Percentiles rank a stretch among this genome's conserved stretches.
Evolutionary conservation across 257 asterid species (phyloP).

Genomic region (Verbena officinalis): DNA sequence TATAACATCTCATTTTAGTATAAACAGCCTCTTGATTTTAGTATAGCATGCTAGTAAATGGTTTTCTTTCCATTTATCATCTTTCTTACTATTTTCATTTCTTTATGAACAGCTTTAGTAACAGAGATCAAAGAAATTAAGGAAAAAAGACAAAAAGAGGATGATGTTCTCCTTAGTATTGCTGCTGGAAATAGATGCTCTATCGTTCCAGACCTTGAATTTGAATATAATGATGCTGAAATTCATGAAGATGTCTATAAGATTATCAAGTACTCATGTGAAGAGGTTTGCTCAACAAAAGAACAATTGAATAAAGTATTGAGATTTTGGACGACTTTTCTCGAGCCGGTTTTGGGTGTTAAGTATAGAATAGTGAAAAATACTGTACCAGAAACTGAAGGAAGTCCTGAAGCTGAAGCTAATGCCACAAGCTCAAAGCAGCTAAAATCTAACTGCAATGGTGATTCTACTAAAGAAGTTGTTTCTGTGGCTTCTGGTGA

Average conservation of each 20-base stretch:
- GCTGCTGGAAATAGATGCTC: slow-evolving; percentile 77
- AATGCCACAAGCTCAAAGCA: slow-evolving; percentile 44
- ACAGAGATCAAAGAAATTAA: slow-evolving; percentile 86
- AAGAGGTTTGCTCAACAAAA: slow-evolving; percentile 85
- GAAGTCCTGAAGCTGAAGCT: slow-evolving; percentile 55
- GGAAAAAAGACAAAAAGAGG: slow-evolving; percentile 83
- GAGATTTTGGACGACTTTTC: slow-evolving; percentile 78
- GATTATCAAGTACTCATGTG: slow-evolving; percentile 76
- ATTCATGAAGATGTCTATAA: slow-evolving; percentile 79
- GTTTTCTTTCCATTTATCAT: neutral
- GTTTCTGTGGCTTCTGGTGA: slow-evolving; percentile 44
- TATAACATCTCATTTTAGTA: no score
- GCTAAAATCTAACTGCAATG: slow-evolving; percentile 52
- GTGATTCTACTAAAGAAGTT: slow-evolving; percentile 60
- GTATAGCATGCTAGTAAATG: neutral
- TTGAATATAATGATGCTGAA: slow-evolving; percentile 70
- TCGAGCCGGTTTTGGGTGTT: slow-evolving; percentile 80
- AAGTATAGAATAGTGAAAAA: slow-evolving; percentile 43
- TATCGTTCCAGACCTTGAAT: slow-evolving; percentile 68
- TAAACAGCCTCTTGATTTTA: slow-evolving; percentile 8
- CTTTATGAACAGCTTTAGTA: slow-evolving; percentile 62
- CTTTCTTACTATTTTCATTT: slow-evolving; percentile 26
- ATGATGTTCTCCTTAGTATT: slow-evolving; percentile 58
- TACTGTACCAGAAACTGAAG: slow-evolving; percentile 48
- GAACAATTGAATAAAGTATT: slow-evolving; percentile 76